Percentiles rank a stretch among this genome's conserved stretches.
Conservation (phyloP, 768 basidiomycete genomes). For the Tulasnella sp. region DNA sequence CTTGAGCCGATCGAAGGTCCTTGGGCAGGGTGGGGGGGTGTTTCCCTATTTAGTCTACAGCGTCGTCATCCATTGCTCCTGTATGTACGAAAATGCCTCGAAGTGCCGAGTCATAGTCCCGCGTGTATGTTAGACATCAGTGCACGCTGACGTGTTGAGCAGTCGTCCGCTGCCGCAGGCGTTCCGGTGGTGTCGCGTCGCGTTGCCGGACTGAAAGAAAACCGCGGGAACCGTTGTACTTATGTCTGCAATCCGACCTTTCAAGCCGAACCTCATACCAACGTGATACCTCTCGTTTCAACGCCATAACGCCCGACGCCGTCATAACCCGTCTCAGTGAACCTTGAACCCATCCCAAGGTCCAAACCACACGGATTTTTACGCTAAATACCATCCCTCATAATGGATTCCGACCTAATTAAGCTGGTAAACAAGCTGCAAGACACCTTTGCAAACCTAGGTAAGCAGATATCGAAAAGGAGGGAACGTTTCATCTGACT, state of each 20-base stretch:
- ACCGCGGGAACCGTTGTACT: not conserved
- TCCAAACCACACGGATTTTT: not conserved
- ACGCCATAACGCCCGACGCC: not conserved
- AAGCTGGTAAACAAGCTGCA: constrained; percentile 91
- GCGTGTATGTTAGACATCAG: not conserved
- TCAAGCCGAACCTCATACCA: not conserved
- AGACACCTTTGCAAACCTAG: constrained; percentile 81
- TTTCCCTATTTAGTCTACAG: not conserved
- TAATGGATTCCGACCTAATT: constrained; percentile 91
- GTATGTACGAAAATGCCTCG: not conserved
- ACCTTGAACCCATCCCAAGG: not conserved
- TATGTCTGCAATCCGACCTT: not conserved
- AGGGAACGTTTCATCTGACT: not conserved
- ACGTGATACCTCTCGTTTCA: not conserved
- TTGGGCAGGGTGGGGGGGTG: not conserved
- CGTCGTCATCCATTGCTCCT: not conserved
- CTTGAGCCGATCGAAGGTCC: not conserved
- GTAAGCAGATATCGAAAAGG: constrained; percentile 32
- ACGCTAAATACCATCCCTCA: not conserved
- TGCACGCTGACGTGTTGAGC: not conserved
- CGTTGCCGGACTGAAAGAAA: not conserved
- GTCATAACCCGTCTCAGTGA: not conserved
- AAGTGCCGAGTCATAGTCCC: not conserved
- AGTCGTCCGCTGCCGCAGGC: not conserved
- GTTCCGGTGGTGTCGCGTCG: not conserved